phyloP scores from a whole-genome alignment of 768 basidiomycete species.

The Xerocomellus dryophilus region DNA sequence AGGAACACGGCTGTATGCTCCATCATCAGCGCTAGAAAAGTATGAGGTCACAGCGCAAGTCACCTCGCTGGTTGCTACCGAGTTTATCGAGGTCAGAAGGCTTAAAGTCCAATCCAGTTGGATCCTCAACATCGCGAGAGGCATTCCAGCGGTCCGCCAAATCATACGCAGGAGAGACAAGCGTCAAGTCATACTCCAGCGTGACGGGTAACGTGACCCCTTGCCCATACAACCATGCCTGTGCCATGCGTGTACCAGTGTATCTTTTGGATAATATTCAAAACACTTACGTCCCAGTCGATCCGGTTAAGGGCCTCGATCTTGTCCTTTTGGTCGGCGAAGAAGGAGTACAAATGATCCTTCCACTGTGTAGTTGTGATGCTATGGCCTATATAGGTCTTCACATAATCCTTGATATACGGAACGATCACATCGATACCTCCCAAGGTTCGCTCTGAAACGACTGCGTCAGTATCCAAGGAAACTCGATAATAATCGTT shows the following conservation, averaged over 20 bases:
- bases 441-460: constrained; percentile 49
- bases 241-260: background rate
- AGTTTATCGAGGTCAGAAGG: constrained; percentile 45
- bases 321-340: constrained; percentile 41
- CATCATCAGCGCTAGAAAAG: background rate
- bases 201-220: constrained; percentile 48
- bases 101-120: constrained; percentile 40
- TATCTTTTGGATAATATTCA: background rate
- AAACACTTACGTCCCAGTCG: constrained; percentile 51
- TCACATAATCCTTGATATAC: constrained; percentile 54
- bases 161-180: constrained; percentile 49
- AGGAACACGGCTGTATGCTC: constrained; percentile 49
- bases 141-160: constrained; percentile 54
- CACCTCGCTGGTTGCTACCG: constrained; percentile 51
- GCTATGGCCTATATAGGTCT: constrained; percentile 52
- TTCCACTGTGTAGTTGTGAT: constrained; percentile 61
- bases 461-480: background rate
- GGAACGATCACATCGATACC: constrained; percentile 56
- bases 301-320: constrained; percentile 47
- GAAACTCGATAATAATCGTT: too few species aligned
- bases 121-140: constrained; percentile 37
- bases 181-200: constrained; percentile 51
- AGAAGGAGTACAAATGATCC: constrained; percentile 54
- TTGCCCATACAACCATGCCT: constrained; percentile 59
- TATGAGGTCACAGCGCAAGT: background rate